Base-by-base conservation (phyloP, 2,329 filamentous ascomycete species). In the Colletotrichum orchidophilum region DNA sequence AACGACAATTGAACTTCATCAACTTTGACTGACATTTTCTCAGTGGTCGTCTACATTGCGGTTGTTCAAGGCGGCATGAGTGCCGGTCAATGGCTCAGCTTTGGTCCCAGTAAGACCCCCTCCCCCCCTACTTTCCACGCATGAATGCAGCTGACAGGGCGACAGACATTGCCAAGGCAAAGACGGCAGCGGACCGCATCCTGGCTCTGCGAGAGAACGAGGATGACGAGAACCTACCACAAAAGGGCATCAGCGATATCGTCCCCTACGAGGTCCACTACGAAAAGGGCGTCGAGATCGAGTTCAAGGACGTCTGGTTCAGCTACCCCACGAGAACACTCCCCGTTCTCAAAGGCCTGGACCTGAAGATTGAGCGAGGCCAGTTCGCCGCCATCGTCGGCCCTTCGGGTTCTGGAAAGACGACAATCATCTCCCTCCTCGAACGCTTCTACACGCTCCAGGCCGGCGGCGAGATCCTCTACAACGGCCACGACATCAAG, bases 331-430 rank as follows among this genome's bases (percentile, higher is more conserved):
- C 66, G 1, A 63, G 70, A 12, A n/a, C 66, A 5, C 63, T 63
- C 18, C 66, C 65, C 8, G 66, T 74, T 11, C 59, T 74, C 24
- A 71, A 71, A 9, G 72, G 72, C 3, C n/a, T 74, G 3, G 73
- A 74, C 11, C 53, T 75, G 18, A 63, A 81, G 60, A 82, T 87
- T 71, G 75, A 81, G 62, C 81, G 81, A 1, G 92, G 92, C 12
- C 90, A 93, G 76, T 94, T 93, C 76, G 90, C 88, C 0, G 92
- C 91, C 1, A 84, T 94, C 2, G 92, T 94, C 4, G 92, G 92
- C 1, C 87, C 91, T 0, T 92, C 90, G 0, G 75, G 62, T 12
- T 73, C 72, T 15, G 78, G 78, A 5, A 80, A 80, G 63, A 78
- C 75, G 1, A 79, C 77, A 3, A 73, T 78, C 8, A 75, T 80